phyloP scores from a whole-genome alignment of 2,329 filamentous ascomycete genomes.

The Phaeoacremonium minimum region DNA sequence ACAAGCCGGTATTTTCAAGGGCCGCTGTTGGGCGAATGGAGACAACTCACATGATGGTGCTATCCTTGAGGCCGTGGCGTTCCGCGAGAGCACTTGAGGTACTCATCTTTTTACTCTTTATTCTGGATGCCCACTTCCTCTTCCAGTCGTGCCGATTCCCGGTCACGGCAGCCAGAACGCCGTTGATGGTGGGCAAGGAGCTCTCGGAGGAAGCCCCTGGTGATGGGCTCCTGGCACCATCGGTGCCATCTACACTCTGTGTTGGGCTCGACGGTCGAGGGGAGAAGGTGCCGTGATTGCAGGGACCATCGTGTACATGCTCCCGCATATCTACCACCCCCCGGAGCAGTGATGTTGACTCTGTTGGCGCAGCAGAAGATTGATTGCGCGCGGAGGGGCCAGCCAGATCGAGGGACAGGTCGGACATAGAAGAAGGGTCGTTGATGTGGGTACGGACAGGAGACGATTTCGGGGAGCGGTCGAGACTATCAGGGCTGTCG shows the following conservation, averaged over 20 bases:
- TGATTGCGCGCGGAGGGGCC: slow-evolving; percentile 5
- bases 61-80: slow-evolving; percentile 69
- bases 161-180: slow-evolving; percentile 29
- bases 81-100: slow-evolving; percentile 69
- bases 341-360: slow-evolving; percentile 47
- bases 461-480: not conserved
- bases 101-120: slow-evolving; percentile 63
- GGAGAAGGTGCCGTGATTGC: slow-evolving; percentile 74
- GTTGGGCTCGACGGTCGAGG: slow-evolving; percentile 53
- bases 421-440: slow-evolving; percentile 11
- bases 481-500: not conserved
- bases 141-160: slow-evolving; percentile 37
- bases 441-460: not conserved
- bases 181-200: slow-evolving; percentile 30
- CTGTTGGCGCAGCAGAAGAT: slow-evolving; percentile 22
- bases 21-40: not conserved
- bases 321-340: slow-evolving; percentile 25
- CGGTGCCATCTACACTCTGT: slow-evolving; percentile 22
- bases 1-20: slow-evolving; percentile 1
- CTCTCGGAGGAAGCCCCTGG: slow-evolving; percentile 18
- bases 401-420: slow-evolving; percentile 13
- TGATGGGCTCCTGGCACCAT: slow-evolving; percentile 24
- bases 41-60: slow-evolving; percentile 62
- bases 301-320: slow-evolving; percentile 42
- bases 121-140: slow-evolving; percentile 42